Evolutionary conservation across 805 yeast species (phyloP).

Genomic region (Yamadazyma takamatsuzukensis): DNA sequence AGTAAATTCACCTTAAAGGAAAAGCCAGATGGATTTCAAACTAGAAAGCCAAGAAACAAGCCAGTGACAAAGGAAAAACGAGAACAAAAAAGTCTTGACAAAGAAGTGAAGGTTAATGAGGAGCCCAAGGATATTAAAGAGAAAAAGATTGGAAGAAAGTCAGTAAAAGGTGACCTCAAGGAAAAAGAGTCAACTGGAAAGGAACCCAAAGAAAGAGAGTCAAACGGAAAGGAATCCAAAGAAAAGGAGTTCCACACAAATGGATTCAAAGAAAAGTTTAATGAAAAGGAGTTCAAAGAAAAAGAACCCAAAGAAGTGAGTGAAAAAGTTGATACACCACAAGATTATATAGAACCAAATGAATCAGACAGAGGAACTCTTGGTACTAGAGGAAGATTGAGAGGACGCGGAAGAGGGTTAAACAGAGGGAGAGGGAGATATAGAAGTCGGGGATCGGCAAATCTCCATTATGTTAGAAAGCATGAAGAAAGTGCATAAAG

Average conservation of each 20-base stretch:
- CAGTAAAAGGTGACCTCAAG: background rate
- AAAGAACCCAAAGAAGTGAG: background rate
- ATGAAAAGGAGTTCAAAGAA: no score
- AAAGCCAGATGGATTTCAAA: no score
- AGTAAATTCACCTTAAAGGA: no score
- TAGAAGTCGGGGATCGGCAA: conserved; percentile 19
- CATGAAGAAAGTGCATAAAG: conserved; percentile 7
- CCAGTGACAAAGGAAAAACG: background rate
- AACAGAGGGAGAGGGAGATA: conserved; percentile 17
- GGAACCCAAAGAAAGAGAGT: no score
- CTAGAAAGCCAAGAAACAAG: no score
- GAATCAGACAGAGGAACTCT: conserved; percentile 1
- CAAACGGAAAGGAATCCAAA: no score
- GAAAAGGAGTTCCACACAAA: no score
- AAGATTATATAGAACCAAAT: background rate
- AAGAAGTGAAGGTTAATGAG: background rate
- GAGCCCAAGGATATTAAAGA: no score
- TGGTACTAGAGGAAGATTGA: conserved; percentile 8
- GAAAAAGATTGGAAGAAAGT: no score
- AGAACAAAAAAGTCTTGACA: background rate
- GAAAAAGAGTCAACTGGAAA: background rate
- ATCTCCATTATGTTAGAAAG: conserved; percentile 23
- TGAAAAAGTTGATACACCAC: background rate
- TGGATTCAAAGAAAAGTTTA: no score
- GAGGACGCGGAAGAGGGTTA: conserved; percentile 15